These are phyloP conservation scores for Mucor mucedo DNA, from an alignment of 371 early-diverging fungal genomes.

Conservation along the genomic window DNA sequence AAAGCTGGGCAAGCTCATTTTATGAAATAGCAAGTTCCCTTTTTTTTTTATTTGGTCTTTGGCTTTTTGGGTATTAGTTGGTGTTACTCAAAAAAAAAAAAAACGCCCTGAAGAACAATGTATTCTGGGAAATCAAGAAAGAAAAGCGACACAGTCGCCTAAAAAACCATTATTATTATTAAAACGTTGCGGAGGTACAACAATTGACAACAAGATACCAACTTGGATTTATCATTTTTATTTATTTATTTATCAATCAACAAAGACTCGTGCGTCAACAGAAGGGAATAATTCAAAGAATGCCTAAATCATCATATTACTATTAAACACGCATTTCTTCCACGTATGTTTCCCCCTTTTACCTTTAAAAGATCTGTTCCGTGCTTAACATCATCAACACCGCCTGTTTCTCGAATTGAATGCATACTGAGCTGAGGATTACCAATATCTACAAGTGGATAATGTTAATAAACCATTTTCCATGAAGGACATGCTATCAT, in stretches of 20 bases:
- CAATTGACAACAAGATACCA: slow-evolving; percentile 14
- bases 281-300: slow-evolving; percentile 33
- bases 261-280: slow-evolving; percentile 22
- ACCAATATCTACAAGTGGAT: slow-evolving; percentile 75
- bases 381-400: slow-evolving; percentile 83
- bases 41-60: background rate
- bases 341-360: background rate
- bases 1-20: background rate
- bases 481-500: background rate
- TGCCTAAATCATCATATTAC: slow-evolving; percentile 3
- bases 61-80: too few relatives aligned
- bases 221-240: background rate
- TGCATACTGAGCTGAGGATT: slow-evolving; percentile 95
- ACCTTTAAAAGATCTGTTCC: slow-evolving; percentile 80
- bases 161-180: background rate
- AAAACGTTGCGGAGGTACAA: slow-evolving; percentile 15
- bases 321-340: too few relatives aligned
- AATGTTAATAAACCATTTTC: background rate
- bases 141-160: background rate
- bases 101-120: background rate
- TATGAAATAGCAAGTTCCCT: too few relatives aligned
- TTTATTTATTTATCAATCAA: slow-evolving; percentile 19
- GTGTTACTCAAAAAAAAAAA: background rate
- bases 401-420: slow-evolving; percentile 90
- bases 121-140: background rate